A percentile compares a stretch with the other conserved stretches of the same genome.
These are phyloP conservation scores for Puccinia brachypodii DNA, from an alignment of 1,284 basidiomycete genomes.

Conservation along the genomic window DNA sequence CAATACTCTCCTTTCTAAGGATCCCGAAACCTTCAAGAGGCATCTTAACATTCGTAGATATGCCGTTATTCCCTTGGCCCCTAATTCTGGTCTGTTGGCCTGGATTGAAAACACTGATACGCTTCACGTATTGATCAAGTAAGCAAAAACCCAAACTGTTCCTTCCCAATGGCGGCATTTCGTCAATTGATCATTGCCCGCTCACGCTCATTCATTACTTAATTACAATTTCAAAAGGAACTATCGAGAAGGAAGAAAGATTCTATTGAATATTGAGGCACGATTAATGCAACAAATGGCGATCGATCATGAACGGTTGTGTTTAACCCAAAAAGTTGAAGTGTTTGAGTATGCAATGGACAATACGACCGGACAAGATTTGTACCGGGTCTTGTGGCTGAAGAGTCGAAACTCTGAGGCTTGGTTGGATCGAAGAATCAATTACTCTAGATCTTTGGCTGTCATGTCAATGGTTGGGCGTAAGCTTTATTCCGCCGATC, in stretches of 20 bases:
- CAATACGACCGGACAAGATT: constrained; percentile 97
- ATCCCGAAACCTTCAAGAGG: constrained; percentile 93
- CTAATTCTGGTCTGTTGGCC: constrained; percentile 90
- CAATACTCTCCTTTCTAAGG: constrained; percentile 88
- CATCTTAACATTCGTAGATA: constrained; percentile 91
- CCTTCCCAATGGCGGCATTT: constrained; percentile 51
- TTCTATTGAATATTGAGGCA: constrained; percentile 96
- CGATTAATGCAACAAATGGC: constrained; percentile 99
- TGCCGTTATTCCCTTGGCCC: constrained; percentile 91
- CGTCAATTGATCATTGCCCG: background rate
- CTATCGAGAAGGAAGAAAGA: constrained; percentile 77
- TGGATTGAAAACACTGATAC: constrained; percentile 98
- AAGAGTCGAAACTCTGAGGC: constrained; percentile 93
- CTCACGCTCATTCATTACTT: background rate
- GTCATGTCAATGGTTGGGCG: constrained; percentile 79
- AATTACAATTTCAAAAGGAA: constrained; percentile 28
- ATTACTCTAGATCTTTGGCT: constrained; percentile 91
- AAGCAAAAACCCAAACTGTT: background rate
- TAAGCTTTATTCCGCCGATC: constrained; percentile 9
- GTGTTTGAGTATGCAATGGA: constrained; percentile 99
- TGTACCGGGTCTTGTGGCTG: constrained; percentile 98
- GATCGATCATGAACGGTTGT: constrained; percentile 94
- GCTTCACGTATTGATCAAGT: constrained; percentile 94
- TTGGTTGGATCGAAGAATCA: constrained; percentile 95
- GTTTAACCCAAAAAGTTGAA: constrained; percentile 94